Conservation (phyloP, 441 rosid genomes). For the Heliophila coronopifolia region DNA sequence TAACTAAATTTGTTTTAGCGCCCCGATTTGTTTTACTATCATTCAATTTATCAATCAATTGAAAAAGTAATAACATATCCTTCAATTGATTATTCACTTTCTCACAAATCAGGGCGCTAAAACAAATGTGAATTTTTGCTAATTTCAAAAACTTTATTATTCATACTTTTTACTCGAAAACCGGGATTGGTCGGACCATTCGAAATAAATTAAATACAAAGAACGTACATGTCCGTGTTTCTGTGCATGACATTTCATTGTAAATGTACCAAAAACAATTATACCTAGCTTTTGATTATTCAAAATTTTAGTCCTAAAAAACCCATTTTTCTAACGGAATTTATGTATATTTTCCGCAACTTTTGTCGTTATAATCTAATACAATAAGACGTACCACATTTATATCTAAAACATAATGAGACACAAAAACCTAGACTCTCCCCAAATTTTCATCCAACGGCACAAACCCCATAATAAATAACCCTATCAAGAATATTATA, state of each 20-base stretch:
- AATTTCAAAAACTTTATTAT: conserved; percentile 1
- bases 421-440: conserved; percentile 32
- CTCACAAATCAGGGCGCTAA: conserved; percentile 26
- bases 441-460: conserved; percentile 33
- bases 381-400: conserved; percentile 8
- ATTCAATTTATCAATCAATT: too few relatives aligned
- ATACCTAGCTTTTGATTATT: conserved; percentile 20
- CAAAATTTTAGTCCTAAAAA: conserved; percentile 10
- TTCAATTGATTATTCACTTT: conserved; percentile 30
- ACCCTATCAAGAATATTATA: conserved; percentile 14
- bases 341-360: conserved; percentile 24
- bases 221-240: conserved; percentile 27
- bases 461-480: conserved; percentile 22
- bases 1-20: background rate
- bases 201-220: conserved; percentile 15
- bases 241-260: conserved; percentile 18
- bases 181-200: conserved; percentile 30
- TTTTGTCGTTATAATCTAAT: conserved; percentile 7
- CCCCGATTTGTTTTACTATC: too few relatives aligned
- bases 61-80: conserved; percentile 18
- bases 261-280: conserved; percentile 20
- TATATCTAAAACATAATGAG: conserved; percentile 20
- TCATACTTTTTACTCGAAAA: conserved; percentile 11
- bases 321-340: conserved; percentile 9
- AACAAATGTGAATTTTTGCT: conserved; percentile 20